Percentiles rank a stretch among this genome's conserved stretches.
Conservation (phyloP, 1,139 yeast genomes). For the Tardiomyces depauwii region DNA sequence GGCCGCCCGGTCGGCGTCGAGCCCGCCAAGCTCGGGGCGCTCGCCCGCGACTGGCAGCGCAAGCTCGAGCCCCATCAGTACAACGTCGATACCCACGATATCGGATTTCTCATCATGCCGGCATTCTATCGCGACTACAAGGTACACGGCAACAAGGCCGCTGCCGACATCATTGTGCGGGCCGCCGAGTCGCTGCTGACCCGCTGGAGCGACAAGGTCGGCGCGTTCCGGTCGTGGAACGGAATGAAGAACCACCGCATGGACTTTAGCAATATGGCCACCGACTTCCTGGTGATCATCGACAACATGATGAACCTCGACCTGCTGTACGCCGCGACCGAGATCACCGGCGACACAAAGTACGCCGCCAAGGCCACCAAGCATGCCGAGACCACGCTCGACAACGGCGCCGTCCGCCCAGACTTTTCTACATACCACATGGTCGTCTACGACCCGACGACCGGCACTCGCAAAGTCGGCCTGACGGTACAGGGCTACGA, state of each 20-base stretch:
- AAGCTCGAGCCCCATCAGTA: conserved; percentile 14
- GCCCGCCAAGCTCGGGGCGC: conserved; percentile 13
- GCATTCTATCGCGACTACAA: conserved; percentile 19
- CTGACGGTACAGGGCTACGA: conserved; percentile 22
- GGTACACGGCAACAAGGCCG: conserved; percentile 10
- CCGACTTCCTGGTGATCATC: conserved; percentile 22
- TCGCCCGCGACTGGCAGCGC: conserved; percentile 20
- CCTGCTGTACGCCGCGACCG: conserved; percentile 20
- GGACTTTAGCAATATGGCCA: conserved; percentile 10
- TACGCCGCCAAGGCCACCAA: conserved; percentile 21
- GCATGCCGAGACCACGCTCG: conserved; percentile 22
- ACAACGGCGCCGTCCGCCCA: conserved; percentile 16
- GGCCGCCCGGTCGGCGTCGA: conserved; percentile 4
- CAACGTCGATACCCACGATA: conserved; percentile 23
- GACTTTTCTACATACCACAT: conserved; percentile 22
- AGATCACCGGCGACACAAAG: conserved; percentile 18
- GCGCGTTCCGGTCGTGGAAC: conserved; percentile 23
- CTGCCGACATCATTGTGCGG: conserved; percentile 14
- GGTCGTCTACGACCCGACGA: conserved; percentile 16
- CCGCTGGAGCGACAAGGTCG: conserved; percentile 18
- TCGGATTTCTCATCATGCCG: conserved; percentile 22
- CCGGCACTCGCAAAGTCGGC: conserved; percentile 16
- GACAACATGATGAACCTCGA: conserved; percentile 26
- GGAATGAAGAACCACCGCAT: conserved; percentile 11
- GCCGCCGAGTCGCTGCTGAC: conserved; percentile 22